Evolutionary conservation across 768 basidiomycete genomes (phyloP).

Genomic region (Phanerochaete sordida): DNA sequence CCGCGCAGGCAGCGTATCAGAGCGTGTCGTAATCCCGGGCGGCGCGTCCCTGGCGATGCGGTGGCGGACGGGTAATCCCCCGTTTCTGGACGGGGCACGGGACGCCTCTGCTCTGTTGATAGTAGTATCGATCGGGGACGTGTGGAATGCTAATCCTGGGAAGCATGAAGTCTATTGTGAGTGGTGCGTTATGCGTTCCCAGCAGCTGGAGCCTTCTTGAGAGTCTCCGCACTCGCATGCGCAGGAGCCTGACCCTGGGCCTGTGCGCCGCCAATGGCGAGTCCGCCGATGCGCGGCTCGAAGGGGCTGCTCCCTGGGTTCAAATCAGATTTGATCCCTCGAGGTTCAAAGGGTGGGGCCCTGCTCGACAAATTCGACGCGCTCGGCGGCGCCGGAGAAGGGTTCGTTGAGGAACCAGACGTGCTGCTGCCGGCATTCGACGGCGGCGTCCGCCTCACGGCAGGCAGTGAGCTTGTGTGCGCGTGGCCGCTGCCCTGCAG

Average conservation of each 20-base stretch:
- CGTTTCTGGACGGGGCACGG: not conserved
- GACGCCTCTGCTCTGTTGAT: not conserved
- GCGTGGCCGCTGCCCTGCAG: slow-evolving; percentile 17
- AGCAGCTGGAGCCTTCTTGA: slow-evolving; percentile 4
- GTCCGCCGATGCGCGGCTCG: slow-evolving; percentile 14
- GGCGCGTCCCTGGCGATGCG: not conserved
- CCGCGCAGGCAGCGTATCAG: not conserved
- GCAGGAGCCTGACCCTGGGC: slow-evolving; percentile 5
- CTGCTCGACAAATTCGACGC: slow-evolving; percentile 47
- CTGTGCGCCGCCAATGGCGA: not conserved
- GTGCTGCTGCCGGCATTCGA: slow-evolving; percentile 8
- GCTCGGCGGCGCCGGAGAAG: slow-evolving; percentile 10
- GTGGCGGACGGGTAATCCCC: not conserved
- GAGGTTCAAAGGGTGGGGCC: slow-evolving; percentile 54
- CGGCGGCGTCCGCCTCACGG: not conserved
- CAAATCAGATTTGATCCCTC: slow-evolving; percentile 20
- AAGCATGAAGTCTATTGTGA: not conserved
- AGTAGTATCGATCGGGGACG: not conserved
- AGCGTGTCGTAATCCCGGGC: not conserved
- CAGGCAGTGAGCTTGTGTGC: slow-evolving; percentile 8
- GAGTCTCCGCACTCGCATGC: not conserved
- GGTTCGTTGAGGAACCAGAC: slow-evolving; percentile 18
- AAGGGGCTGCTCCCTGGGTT: slow-evolving; percentile 26
- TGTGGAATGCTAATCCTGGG: not conserved
- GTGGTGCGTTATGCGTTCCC: not conserved